A percentile compares a stretch with the other conserved stretches of the same genome.
These are phyloP conservation scores for Ensete ventricosum DNA, from an alignment of 176 grass and related monocot genomes.

Conservation along the genomic window DNA sequence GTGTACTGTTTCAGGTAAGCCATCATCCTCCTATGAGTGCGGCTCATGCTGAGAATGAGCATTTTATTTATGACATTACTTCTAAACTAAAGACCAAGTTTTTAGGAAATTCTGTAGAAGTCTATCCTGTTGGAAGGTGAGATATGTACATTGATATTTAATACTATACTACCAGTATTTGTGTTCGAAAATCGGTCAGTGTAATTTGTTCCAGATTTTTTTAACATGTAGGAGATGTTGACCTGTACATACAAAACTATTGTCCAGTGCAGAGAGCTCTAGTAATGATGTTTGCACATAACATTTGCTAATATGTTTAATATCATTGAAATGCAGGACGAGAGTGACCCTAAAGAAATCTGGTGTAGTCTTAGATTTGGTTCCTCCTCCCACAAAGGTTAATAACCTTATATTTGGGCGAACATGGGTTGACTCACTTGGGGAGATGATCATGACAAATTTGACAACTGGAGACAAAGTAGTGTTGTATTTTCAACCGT, in stretches of 20 bases:
- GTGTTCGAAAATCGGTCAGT: neutral
- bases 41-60: conserved; percentile 81
- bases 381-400: conserved; percentile 76
- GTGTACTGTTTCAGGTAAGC: conserved; percentile 42
- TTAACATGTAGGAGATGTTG: neutral
- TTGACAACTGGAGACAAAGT: conserved; percentile 87
- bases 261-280: neutral
- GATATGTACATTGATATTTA: conserved; percentile 14
- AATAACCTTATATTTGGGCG: conserved; percentile 97
- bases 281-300: neutral
- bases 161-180: neutral
- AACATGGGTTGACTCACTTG: conserved; percentile 73
- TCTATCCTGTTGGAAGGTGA: conserved; percentile 95
- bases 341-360: conserved; percentile 78
- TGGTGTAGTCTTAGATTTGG: conserved; percentile 67
- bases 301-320: neutral
- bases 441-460: conserved; percentile 83
- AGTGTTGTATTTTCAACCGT: conserved; percentile 86
- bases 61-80: conserved; percentile 96
- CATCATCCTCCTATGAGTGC: conserved; percentile 98
- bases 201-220: neutral
- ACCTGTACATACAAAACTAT: neutral
- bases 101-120: conserved; percentile 85
- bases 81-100: conserved; percentile 97
- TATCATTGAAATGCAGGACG: conserved; percentile 29